Base-by-base conservation (phyloP, 2,329 filamentous ascomycete genomes). In the Amauroascus verrucosus region DNA sequence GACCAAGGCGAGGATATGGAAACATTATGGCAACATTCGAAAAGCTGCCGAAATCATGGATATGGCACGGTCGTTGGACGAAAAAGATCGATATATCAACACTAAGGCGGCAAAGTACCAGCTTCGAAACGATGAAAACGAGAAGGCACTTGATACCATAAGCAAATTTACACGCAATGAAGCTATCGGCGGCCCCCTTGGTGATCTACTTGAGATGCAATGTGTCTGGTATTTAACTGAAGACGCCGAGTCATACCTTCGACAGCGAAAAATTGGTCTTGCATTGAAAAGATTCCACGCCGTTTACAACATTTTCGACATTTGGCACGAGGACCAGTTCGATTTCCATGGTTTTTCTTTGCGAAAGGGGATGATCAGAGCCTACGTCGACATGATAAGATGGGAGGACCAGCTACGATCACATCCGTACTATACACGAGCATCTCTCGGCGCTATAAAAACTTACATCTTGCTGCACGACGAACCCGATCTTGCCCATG, bases 281-380 rank as follows among this genome's bases (percentile, higher is more conserved):
- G 91, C 94, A 0, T 76, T 98, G 51, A 98, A 98, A 75, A 83
- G 94, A 48, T 91, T 96, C 70, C 87, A 90, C 59, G 78, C 87
- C 20, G 81, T 98, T 54, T 84, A 85, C 67, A 88, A 87, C 70
- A 94, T 98, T 60, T 98, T 98, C 64, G 91, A 97, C 60, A 83
- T 88, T 18, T 98, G 93, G 93, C 86, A 95, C 66, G 94, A 98
- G 67, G 93, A 98, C 63, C 93, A 98, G 65, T 96, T 97, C 63
- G 93, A 98, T 68, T 98, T 98, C 75, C 94, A 98, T 76, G 88
- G 83, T 67, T 98, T 98, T 71, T 96, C 89, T 18, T 75, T 98
- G n/a, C 79, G 93, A 18, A 98, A 97, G 70, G 94, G 94, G 13
- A 91, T 95, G 76, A 88, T 97, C 56, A 79, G 91, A 54, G 87